Evolutionary conservation across 192 early-diverging fungal species (phyloP), one percentile per base, ranked within the genome.

Genomic region (Entomortierella beljakovae): DNA sequence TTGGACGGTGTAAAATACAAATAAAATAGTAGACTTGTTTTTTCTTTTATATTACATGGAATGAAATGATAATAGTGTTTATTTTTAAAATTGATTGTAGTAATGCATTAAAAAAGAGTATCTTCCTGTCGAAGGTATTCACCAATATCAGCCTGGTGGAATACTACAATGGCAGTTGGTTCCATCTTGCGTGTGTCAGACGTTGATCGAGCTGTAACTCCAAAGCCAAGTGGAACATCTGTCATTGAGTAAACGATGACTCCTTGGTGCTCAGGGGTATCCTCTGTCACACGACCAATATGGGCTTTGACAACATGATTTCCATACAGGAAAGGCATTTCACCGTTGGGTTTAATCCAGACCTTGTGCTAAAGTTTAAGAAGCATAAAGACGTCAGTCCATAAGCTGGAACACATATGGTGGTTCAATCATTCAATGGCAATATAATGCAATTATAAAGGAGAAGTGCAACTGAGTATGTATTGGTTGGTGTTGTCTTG

Each of bases 311-410:
- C 88, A 46, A 98, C 88, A 77, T 99, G 93, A 88, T 99, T 99
- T 15, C 98, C 97, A 73, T 99, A 99, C 65, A 99, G 68, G 86
- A 95, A 99, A 11, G 96, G 93, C 97, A 97, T 98, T 84, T 99
- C 98, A 57, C 98, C 98, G 75, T 94, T 97, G 42, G 98, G 96
- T 82, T 98, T 99, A 54, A 99, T 92, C 97, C 98, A 99, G 57
- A 99, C 92, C 84, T 99, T 98, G 89, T 97, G 95, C 91, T 94
- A 84, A 37, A 23, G 8, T 28, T 16, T 29, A 20, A 59, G 29
- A 18, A 22, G 42, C 15, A 46, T 46, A 22, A 55, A 66, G 33
- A 43, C 32, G 32, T 25, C 15, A 53, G 22, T 28, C 18, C 37
- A 31, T 20, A 37, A 32, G n/a, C 15, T n/a, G n/a, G n/a, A n/a